These are phyloP conservation scores for Penicillium sp. DNA, from an alignment of 2,329 filamentous ascomycete species.

Conservation along the genomic window DNA sequence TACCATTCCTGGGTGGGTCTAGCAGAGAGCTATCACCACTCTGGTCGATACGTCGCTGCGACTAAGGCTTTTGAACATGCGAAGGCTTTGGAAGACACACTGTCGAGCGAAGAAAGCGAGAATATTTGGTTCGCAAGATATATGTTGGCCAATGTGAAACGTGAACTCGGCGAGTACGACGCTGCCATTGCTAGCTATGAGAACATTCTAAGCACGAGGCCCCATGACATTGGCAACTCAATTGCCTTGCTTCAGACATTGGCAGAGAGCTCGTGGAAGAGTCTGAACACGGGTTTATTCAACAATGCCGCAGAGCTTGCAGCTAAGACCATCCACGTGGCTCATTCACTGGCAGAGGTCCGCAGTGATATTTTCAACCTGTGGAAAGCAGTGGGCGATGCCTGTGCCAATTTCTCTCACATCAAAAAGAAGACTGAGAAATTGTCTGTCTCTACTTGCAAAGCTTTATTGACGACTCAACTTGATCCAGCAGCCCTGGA, in stretches of 20 bases:
- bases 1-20: conserved; percentile 96
- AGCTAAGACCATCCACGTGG: conserved; percentile 67
- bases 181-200: conserved; percentile 77
- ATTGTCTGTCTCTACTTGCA: conserved; percentile 61
- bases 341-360: conserved; percentile 60
- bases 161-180: conserved; percentile 88
- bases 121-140: conserved; percentile 96
- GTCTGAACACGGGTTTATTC: conserved; percentile 80
- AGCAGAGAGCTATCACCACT: conserved; percentile 96
- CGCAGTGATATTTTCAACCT: conserved; percentile 81
- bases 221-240: conserved; percentile 79
- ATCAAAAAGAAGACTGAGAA: conserved; percentile 67
- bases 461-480: conserved; percentile 58
- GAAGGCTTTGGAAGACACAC: conserved; percentile 67
- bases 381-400: conserved; percentile 91
- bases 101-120: conserved; percentile 56
- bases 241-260: conserved; percentile 87
- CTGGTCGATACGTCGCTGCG: conserved; percentile 89
- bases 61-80: conserved; percentile 88
- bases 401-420: conserved; percentile 79
- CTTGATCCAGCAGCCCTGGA: conserved; percentile 57
- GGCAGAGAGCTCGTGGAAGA: conserved; percentile 76
- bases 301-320: conserved; percentile 77
- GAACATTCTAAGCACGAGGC: conserved; percentile 66
- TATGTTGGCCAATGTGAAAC: conserved; percentile 92